phyloP scores from a whole-genome alignment of 2,329 filamentous ascomycete genomes.

The Aureobasidium sp. region DNA sequence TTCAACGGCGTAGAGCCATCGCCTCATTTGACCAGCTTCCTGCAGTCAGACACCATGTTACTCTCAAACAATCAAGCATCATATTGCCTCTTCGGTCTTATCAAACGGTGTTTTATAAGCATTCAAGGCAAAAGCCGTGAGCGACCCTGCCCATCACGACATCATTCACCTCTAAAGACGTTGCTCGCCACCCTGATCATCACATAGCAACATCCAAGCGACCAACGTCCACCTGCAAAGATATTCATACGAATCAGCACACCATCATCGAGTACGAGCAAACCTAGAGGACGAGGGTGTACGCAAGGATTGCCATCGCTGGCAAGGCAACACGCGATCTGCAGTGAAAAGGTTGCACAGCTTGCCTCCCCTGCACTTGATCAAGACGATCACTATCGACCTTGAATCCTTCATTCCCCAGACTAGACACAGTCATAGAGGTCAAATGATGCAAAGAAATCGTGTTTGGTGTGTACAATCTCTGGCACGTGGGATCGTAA shows the following conservation, averaged over 20 bases:
- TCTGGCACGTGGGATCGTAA: no score
- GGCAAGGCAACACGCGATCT: neutral
- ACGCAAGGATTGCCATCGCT: neutral
- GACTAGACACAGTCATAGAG: no score
- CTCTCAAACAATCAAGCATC: neutral
- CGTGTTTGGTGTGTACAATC: no score
- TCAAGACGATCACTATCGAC: neutral
- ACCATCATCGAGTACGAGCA: neutral
- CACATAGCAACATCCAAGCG: neutral
- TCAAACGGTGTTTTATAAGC: neutral
- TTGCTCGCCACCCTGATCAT: neutral
- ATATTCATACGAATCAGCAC: neutral
- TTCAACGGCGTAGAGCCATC: no score
- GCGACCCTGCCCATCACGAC: neutral
- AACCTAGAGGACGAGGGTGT: neutral
- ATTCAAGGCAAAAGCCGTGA: neutral
- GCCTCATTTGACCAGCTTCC: no score
- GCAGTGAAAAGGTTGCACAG: neutral
- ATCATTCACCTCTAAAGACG: neutral
- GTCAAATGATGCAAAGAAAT: neutral
- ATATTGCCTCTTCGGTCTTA: neutral
- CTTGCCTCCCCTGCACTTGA: neutral
- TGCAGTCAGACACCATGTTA: neutral
- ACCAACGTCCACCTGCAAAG: neutral
- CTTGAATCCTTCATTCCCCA: neutral